These are phyloP conservation scores for Nitzschia putrida DNA, from an alignment of 108 stramenopile species.

Conservation along the genomic window DNA sequence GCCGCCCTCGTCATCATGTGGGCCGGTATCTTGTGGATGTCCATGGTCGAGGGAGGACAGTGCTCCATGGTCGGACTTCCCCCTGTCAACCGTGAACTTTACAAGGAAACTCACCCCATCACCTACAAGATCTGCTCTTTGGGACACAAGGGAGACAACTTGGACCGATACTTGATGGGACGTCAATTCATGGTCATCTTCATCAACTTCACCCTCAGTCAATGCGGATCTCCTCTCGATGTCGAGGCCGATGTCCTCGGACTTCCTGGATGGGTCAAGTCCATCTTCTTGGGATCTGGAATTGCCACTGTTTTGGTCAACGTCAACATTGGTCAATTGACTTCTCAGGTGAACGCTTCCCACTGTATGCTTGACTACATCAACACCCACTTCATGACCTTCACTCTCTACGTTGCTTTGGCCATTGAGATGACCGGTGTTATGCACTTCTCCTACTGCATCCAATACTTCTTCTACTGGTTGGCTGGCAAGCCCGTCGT, in stretches of 20 bases:
- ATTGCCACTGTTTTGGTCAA: conserved; percentile 75
- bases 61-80: conserved; percentile 74
- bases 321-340: conserved; percentile 75
- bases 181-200: conserved; percentile 88
- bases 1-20: conserved; percentile 52
- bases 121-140: conserved; percentile 55
- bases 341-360: conserved; percentile 69
- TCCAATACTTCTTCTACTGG: conserved; percentile 45
- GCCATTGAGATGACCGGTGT: conserved; percentile 67
- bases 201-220: conserved; percentile 71
- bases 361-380: conserved; percentile 83
- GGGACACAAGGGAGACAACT: conserved; percentile 82
- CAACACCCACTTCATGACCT: conserved; percentile 74
- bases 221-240: conserved; percentile 58
- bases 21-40: conserved; percentile 58
- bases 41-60: conserved; percentile 78
- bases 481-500: conserved; percentile 56
- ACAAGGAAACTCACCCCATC: conserved; percentile 71
- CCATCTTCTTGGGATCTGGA: conserved; percentile 74
- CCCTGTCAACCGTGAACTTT: conserved; percentile 66
- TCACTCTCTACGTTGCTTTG: conserved; percentile 65
- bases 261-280: conserved; percentile 54
- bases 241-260: conserved; percentile 56
- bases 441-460: conserved; percentile 70
- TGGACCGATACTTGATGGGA: conserved; percentile 83